Evolutionary conservation across 2,329 filamentous ascomycete species (phyloP), one percentile per base, ranked within the genome.

Genomic region (Aspergillus chevalieri): DNA sequence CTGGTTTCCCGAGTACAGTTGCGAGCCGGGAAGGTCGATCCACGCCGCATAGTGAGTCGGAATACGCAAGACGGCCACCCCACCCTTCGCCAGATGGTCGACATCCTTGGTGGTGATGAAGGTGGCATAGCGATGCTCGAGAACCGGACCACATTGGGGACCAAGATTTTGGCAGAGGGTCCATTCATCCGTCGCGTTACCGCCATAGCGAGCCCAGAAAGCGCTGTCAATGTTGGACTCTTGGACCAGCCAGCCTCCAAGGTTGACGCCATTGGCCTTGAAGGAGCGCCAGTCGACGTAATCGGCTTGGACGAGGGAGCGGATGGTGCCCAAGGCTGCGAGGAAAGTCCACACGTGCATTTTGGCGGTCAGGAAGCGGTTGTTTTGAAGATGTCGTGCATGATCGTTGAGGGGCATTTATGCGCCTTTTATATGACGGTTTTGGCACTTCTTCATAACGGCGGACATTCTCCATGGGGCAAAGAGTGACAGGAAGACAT

Each of bases 231-330:
- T 59, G 12, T 56, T 59, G 21, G 57, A 57, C 48, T 62, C 58
- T 47, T 62, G 57, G 14, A 54, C 56, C 2, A 63, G 56, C 61
- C 57, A 62, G 19, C 59, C 59, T 9, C 59, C 58, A 1, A 62
- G 52, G 28, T 62, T 64, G 22, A 57, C 56, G n/a, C 54, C 56
- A 36, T 57, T 43, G 34, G 50, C 53, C 15, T 54, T 50, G 39
- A 53, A 57, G 26, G 51, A 57, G 14, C 24, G 44, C 58, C 58
- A 62, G 46, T 63, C 50, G 33, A 56, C 42, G 43, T 57, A 61
- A 24, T 49, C 15, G 15, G 47, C 6, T 22, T 22, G 28, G 5
- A 17, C 49, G 19, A 34, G 49, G 46, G 22, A 14, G 38, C 39
- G 17, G 3, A 41, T 19, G 26, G 42, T 46, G 19, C 46, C 41